Evolutionary conservation across 2,329 filamentous ascomycete genomes (phyloP), one percentile per base, ranked within the genome.

Genomic region (Fusarium paranaense): DNA sequence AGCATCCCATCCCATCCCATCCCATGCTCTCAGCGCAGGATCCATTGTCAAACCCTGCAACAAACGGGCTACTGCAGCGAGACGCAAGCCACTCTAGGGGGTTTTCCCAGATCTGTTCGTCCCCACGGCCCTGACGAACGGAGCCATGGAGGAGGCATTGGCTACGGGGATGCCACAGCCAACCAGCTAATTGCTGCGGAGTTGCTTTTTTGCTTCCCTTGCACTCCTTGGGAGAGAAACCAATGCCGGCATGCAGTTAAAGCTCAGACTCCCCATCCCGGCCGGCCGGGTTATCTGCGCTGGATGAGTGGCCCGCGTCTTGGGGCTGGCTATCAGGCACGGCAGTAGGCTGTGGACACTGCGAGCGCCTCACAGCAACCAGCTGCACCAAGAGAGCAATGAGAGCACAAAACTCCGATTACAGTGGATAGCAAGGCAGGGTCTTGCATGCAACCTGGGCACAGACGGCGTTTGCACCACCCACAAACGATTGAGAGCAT

Each of bases 11-110:
- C 42, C 40, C 40, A 45, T 45, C 42, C 16, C 58, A 33, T 54
- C 60, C 58, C 47, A 35, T 47, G 14, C 35, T 57, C 58, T 40
- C 62, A 60, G 59, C 33, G 33, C 58, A 54, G 64, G 66, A 74
- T 69, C 71, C 32, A 65, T 65, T 33, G 57, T 50, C 62, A 58
- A 74, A 75, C 76, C 76, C 72, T 78, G 74, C 68, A 75, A 70
- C 45, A 64, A 72, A 68, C 67, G 62, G 71, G 72, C 70, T 71
- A 69, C 73, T 66, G 70, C 71, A 73, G 63, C 62, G 54, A 62
- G 59, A 68, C 42, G 67, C 69, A 77, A 78, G 74, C 73, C 74
- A 76, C 74, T 64, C 64, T 62, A 69, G 62, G 47, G 69, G 64
- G 47, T 30, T 63, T 66, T 67, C 61, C 56, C 64, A 57, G 62